Conservation (phyloP, 1,284 basidiomycete species). For the Trichosporon sp. region DNA sequence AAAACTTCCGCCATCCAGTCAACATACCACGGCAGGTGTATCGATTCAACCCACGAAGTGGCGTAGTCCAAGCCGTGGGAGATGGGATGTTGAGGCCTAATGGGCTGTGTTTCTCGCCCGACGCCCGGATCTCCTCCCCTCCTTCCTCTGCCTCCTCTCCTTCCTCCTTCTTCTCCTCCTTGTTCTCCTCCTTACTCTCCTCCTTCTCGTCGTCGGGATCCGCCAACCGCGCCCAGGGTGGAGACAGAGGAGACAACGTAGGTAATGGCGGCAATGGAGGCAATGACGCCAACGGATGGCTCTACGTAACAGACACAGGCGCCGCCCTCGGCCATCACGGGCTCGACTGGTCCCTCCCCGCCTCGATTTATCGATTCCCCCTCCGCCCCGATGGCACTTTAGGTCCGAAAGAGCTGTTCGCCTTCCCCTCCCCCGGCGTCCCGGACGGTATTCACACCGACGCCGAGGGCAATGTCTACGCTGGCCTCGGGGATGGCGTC, state of each 20-base stretch:
- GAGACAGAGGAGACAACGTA: too few species aligned
- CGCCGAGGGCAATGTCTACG: slow-evolving; percentile 61
- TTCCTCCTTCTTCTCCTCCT: too few species aligned
- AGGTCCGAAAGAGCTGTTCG: slow-evolving; percentile 63
- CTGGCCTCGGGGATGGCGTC: slow-evolving; percentile 65
- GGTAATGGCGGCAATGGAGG: too few species aligned
- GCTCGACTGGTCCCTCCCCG: slow-evolving; percentile 59
- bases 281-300: too few species aligned
- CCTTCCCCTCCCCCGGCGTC: slow-evolving; percentile 61
- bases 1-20: slow-evolving; percentile 59
- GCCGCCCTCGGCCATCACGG: slow-evolving; percentile 51
- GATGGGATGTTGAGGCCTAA: slow-evolving; percentile 56
- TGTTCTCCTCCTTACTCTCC: too few species aligned
- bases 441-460: slow-evolving; percentile 60
- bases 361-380: slow-evolving; percentile 59
- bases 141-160: too few species aligned
- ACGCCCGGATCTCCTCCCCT: too few species aligned
- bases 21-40: slow-evolving; percentile 68
- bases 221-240: too few species aligned
- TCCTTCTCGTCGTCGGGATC: too few species aligned
- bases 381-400: slow-evolving; percentile 54
- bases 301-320: slow-evolving; percentile 52
- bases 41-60: slow-evolving; percentile 60
- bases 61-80: slow-evolving; percentile 62
- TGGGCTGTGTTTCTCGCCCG: slow-evolving; percentile 56